Evolutionary conservation across 2,329 filamentous ascomycete species (phyloP).

Genomic region (Nemania abortiva): DNA sequence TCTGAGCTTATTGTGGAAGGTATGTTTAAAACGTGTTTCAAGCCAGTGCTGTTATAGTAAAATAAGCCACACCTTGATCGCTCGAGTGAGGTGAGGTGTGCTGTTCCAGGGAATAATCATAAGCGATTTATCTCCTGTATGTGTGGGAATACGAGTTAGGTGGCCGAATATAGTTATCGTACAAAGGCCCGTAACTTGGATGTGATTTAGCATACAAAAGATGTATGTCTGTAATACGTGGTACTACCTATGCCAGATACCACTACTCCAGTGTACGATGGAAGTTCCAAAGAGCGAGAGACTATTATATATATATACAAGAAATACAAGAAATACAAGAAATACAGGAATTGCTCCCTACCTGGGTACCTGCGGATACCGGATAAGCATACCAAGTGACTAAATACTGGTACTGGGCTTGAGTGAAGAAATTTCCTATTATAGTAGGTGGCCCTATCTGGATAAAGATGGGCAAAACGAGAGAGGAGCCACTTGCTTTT

Average conservation of each 20-base stretch:
- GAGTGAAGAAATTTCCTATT: not conserved
- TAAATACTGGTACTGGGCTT: not conserved
- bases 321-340: no score
- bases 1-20: constrained; percentile 7
- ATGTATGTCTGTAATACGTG: not conserved
- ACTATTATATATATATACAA: not conserved
- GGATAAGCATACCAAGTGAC: no score
- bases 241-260: not conserved
- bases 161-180: not conserved
- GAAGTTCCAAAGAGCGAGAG: not conserved
- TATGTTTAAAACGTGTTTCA: constrained; percentile 1
- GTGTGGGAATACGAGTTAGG: not conserved
- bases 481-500: constrained; percentile 1
- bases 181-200: not conserved
- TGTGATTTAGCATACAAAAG: not conserved
- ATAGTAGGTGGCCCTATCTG: not conserved
- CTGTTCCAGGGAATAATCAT: not conserved
- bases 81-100: not conserved
- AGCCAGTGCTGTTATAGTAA: not conserved
- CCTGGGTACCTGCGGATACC: no score
- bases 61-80: not conserved
- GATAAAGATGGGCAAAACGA: not conserved
- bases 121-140: not conserved
- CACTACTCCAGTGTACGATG: no score
- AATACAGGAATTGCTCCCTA: no score